Conservation (phyloP, 495 filamentous ascomycete genomes). For the Aspergillus taichungensis region DNA sequence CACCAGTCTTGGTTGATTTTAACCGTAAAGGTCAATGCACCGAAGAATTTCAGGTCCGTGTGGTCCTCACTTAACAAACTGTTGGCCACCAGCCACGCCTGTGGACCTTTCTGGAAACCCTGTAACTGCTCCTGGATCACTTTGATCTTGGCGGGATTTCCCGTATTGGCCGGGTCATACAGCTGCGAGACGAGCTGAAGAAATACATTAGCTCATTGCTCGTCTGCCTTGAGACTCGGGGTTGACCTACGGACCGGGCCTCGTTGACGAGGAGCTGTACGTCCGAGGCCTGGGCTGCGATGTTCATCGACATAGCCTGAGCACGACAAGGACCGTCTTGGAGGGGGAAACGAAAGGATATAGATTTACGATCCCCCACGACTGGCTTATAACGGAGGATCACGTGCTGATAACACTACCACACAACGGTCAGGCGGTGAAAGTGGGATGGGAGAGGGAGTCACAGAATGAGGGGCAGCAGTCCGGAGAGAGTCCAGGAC, state of each 20-base stretch:
- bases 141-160: constrained; percentile 44
- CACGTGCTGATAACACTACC: constrained; percentile 20
- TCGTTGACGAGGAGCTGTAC: constrained; percentile 19
- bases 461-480: not conserved
- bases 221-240: no score
- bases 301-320: constrained; percentile 19
- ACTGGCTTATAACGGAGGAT: constrained; percentile 5
- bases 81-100: constrained; percentile 82
- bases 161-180: constrained; percentile 56
- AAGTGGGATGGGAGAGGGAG: constrained; percentile 2
- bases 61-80: constrained; percentile 55
- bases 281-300: constrained; percentile 12
- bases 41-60: constrained; percentile 78
- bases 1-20: constrained; percentile 84
- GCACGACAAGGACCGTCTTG: constrained; percentile 2
- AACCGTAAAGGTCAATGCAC: constrained; percentile 85
- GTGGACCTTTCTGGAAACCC: constrained; percentile 60
- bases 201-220: not conserved
- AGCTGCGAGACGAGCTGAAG: constrained; percentile 41
- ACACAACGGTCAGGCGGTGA: constrained; percentile 8
- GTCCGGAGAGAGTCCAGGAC: not conserved
- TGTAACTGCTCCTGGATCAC: constrained; percentile 71
- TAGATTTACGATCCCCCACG: constrained; percentile 6
- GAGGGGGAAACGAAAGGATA: constrained; percentile 5
- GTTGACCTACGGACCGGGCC: constrained; percentile 16